Percentiles rank a stretch among this genome's conserved stretches.
These are phyloP conservation scores for Xylaria flabelliformis DNA, from an alignment of 495 filamentous ascomycete genomes.

Conservation along the genomic window DNA sequence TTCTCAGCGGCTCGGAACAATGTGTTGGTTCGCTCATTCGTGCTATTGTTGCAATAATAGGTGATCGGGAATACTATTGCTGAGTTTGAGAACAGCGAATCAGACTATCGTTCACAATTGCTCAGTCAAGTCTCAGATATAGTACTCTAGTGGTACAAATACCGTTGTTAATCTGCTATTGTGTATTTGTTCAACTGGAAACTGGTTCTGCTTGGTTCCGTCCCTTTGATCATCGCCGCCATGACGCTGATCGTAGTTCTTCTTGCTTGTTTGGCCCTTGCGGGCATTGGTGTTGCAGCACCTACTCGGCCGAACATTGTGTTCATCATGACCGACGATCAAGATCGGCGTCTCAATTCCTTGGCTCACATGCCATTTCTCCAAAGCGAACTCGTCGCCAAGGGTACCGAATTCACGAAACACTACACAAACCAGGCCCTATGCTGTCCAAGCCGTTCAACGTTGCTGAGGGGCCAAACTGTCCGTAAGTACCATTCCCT, in stretches of 20 bases:
- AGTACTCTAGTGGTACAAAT: not conserved
- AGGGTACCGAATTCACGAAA: constrained; percentile 52
- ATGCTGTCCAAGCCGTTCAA: constrained; percentile 59
- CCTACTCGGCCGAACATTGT: constrained; percentile 50
- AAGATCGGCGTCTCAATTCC: constrained; percentile 55
- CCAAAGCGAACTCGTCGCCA: constrained; percentile 42
- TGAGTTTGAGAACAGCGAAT: not conserved
- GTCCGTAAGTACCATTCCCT: constrained; percentile 39
- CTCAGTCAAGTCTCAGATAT: not conserved
- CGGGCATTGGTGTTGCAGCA: not conserved
- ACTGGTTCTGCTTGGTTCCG: not conserved
- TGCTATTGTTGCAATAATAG: not conserved
- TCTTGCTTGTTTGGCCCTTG: constrained; percentile 7
- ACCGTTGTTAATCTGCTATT: not conserved
- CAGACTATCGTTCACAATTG: not conserved
- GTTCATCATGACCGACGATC: constrained; percentile 60
- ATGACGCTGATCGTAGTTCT: not conserved
- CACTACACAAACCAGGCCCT: constrained; percentile 56
- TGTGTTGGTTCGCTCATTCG: not conserved
- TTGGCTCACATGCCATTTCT: constrained; percentile 50
- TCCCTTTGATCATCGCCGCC: not conserved
- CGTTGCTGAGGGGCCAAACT: constrained; percentile 58
- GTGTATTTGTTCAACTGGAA: not conserved
- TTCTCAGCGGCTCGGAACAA: not conserved
- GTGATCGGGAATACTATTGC: not conserved